Base-by-base conservation (phyloP, 2,329 filamentous ascomycete species). In the Exophiala sp. region DNA sequence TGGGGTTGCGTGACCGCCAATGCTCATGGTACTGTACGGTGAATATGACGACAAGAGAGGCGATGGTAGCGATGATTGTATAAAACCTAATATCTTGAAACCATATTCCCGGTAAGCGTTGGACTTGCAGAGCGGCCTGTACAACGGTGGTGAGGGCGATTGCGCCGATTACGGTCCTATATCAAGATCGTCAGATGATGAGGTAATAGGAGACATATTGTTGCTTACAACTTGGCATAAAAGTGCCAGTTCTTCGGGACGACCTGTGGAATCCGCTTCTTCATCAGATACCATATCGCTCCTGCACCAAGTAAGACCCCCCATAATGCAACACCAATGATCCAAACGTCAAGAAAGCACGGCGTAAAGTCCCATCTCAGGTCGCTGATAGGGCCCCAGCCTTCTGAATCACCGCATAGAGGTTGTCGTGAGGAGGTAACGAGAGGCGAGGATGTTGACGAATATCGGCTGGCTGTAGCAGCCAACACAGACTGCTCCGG, bases 321-420 rank as follows among this genome's bases (percentile, higher is more conserved):
- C 74, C 87, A 95, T 11, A 78, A 79, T 7, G 89, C 89, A 24
- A 96, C 88, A 1, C 80, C 74, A 33, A 88, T 83, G 55, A 97
- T 83, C 83, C 89, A 91, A 18, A 95, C 83, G 69, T 99, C 95
- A 65, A 97, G 85, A 69, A 99, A 99, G 76, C 94, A 99, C 38
- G 94, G 92, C 12, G 94, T 97, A 66, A 99, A 91, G 74, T 99
- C 94, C 72, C 90, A 96, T 70, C 92, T 82, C 62, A 85, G 79
- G 34, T 86, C 85, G 72, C 91, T 96, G 68, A 99, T 69, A 18
- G 94, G 94, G 1, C 95, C 95, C 94, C 94, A 99, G 66, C 94
- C 95, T 73, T 97, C 92, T 50, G 79, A 77, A 72, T 96, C 94
- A 70, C 87, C 84, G 74, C 92, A 97, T 71, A 96, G 77, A 54